These are phyloP conservation scores for Apiospora malaysiana DNA, from an alignment of 2,329 filamentous ascomycete species.

Conservation along the genomic window DNA sequence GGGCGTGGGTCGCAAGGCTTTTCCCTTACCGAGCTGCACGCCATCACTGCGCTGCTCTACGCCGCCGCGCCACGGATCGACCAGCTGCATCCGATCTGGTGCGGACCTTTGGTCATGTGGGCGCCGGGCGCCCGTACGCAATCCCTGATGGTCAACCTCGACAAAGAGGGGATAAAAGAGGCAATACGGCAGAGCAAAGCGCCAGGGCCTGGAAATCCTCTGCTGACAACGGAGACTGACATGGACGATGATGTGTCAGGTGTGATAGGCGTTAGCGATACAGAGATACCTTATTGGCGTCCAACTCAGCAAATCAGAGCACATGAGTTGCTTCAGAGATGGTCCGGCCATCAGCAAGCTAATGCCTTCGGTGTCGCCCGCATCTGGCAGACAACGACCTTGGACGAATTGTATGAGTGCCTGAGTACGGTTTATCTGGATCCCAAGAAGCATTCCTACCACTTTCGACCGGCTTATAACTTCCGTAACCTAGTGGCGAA, in stretches of 20 bases:
- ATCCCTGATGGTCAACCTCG: not conserved
- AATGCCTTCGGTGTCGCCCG: constrained; percentile 16
- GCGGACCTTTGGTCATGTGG: constrained; percentile 6
- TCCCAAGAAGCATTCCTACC: not conserved
- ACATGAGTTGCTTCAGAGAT: constrained; percentile 16
- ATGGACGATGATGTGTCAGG: no score
- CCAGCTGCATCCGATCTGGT: constrained; percentile 21
- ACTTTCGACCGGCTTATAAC: constrained; percentile 20
- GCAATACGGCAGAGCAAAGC: not conserved
- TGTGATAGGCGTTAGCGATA: no score
- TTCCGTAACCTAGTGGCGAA: constrained; percentile 9
- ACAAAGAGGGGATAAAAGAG: not conserved
- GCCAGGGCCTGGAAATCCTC: not conserved
- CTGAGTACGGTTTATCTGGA: not conserved
- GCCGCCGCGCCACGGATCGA: constrained; percentile 21
- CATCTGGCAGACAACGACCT: not conserved
- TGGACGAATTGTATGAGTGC: not conserved
- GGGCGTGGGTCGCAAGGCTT: constrained; percentile 15
- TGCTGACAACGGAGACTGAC: not conserved
- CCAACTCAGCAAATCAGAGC: no score
- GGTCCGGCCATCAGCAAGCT: constrained; percentile 18
- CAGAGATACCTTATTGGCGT: no score
- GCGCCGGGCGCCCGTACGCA: constrained; percentile 15
- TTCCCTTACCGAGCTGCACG: constrained; percentile 15
- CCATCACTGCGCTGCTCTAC: constrained; percentile 14